These are phyloP conservation scores for Tetrapisispora phaffii DNA, from an alignment of 805 yeast genomes.

Conservation along the genomic window DNA sequence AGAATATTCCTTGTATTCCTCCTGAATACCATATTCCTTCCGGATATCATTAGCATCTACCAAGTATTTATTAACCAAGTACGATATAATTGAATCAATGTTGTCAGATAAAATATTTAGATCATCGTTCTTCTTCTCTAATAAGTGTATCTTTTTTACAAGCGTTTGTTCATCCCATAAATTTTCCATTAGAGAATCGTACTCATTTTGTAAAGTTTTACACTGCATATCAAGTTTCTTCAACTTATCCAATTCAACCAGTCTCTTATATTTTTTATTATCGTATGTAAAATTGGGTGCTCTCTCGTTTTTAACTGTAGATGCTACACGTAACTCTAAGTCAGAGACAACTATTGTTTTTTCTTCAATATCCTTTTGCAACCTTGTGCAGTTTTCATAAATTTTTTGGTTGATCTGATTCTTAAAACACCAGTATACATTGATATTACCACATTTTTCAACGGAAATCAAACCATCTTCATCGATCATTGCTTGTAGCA, in stretches of 20 bases:
- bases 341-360: slow-evolving; percentile 1
- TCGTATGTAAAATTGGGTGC: not conserved
- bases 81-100: slow-evolving; percentile 33
- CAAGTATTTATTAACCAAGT: slow-evolving; percentile 27
- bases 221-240: slow-evolving; percentile 5
- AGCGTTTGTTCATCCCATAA: slow-evolving; percentile 18
- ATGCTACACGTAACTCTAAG: not conserved
- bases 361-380: slow-evolving; percentile 9
- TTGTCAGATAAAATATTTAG: slow-evolving; percentile 30
- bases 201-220: slow-evolving; percentile 3
- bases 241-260: slow-evolving; percentile 8
- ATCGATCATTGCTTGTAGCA: slow-evolving; percentile 38
- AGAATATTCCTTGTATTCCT: slow-evolving; percentile 25
- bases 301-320: not conserved
- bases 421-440: slow-evolving; percentile 42
- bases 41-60: slow-evolving; percentile 26
- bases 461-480: slow-evolving; percentile 37
- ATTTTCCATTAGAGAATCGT: slow-evolving; percentile 1
- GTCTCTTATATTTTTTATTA: not conserved
- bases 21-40: slow-evolving; percentile 37
- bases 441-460: slow-evolving; percentile 47
- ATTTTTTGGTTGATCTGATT: slow-evolving; percentile 10
- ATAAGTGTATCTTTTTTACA: slow-evolving; percentile 5
- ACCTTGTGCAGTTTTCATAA: slow-evolving; percentile 6
- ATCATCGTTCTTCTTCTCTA: slow-evolving; percentile 2